Evolutionary conservation across 2,329 filamentous ascomycete genomes (phyloP).

Genomic region (Trichoderma breve): DNA sequence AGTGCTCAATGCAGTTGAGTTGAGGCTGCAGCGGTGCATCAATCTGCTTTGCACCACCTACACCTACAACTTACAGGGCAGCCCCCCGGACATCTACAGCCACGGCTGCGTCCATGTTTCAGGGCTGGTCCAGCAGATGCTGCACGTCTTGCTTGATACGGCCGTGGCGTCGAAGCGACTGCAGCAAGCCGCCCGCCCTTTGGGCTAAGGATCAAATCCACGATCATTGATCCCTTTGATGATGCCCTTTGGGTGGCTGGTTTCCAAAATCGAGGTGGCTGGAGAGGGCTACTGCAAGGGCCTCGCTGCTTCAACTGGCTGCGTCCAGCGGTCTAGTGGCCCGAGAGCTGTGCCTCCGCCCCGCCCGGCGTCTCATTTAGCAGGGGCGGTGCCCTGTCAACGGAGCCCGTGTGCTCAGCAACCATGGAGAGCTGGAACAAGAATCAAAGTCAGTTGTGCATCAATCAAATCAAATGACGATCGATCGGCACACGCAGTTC

Average conservation of each 20-base stretch:
- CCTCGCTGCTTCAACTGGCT: neutral
- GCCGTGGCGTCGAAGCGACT: neutral
- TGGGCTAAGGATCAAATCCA: neutral
- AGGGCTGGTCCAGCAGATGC: neutral
- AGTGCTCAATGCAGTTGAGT: neutral
- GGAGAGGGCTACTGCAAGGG: slow-evolving; percentile 26
- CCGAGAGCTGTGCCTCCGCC: slow-evolving; percentile 16
- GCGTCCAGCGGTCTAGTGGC: slow-evolving; percentile 8
- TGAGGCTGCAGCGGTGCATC: slow-evolving; percentile 21
- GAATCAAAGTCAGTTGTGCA: neutral
- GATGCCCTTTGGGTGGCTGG: slow-evolving; percentile 15
- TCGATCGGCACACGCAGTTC: slow-evolving; percentile 7
- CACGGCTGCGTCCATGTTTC: neutral
- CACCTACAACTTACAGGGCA: neutral
- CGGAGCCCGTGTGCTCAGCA: neutral
- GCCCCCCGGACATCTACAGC: neutral
- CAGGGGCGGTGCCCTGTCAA: slow-evolving; percentile 17
- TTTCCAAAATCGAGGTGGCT: slow-evolving; percentile 34
- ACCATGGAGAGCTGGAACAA: neutral
- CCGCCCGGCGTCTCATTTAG: slow-evolving; percentile 13
- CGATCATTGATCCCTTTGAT: neutral
- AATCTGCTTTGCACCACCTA: neutral
- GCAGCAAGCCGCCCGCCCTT: slow-evolving; percentile 10
- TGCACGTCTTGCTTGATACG: slow-evolving; percentile 1
- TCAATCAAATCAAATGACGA: neutral